phyloP scores from a whole-genome alignment of 2,329 filamentous ascomycete genomes.

The Phyllachora maydis region DNA sequence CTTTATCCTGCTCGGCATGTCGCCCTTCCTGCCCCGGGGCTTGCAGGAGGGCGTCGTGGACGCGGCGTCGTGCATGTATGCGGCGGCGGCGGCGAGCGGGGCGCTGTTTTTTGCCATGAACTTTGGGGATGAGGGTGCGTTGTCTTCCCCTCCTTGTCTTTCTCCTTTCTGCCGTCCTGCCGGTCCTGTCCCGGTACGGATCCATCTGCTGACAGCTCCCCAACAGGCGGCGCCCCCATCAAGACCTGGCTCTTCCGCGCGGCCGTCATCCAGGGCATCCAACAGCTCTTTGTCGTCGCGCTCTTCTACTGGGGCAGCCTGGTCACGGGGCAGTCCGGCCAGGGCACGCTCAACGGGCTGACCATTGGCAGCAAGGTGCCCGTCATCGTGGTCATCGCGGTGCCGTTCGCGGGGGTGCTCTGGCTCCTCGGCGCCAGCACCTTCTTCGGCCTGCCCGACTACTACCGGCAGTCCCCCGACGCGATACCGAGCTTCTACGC shows the following conservation, averaged over 20 bases:
- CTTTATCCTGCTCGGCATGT: slow-evolving; percentile 41
- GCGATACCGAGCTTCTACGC: slow-evolving; percentile 44
- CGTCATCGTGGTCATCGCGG: slow-evolving; percentile 20
- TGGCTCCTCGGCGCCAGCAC: slow-evolving; percentile 33
- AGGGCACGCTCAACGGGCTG: slow-evolving; percentile 15
- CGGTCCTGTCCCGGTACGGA: too few relatives aligned
- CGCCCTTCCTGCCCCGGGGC: slow-evolving; percentile 25
- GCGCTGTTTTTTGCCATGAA: slow-evolving; percentile 47
- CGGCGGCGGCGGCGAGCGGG: slow-evolving; percentile 38
- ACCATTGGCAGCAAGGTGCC: slow-evolving; percentile 13
- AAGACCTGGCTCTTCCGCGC: slow-evolving; percentile 48
- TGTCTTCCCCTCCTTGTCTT: background rate
- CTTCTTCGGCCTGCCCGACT: slow-evolving; percentile 41
- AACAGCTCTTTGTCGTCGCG: slow-evolving; percentile 42
- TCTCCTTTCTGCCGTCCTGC: too few relatives aligned
- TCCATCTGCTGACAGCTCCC: background rate
- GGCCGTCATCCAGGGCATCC: slow-evolving; percentile 43
- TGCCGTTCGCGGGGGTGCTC: slow-evolving; percentile 34
- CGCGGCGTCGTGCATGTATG: slow-evolving; percentile 38
- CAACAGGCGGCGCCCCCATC: slow-evolving; percentile 32
- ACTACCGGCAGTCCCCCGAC: slow-evolving; percentile 43
- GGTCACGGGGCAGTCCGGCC: slow-evolving; percentile 21
- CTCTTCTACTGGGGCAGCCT: slow-evolving; percentile 48
- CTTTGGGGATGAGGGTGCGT: slow-evolving; percentile 33
- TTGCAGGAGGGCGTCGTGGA: slow-evolving; percentile 29